These are phyloP conservation scores for Atkinsonella hypoxylon DNA, from an alignment of 2,329 filamentous ascomycete species.

Conservation along the genomic window DNA sequence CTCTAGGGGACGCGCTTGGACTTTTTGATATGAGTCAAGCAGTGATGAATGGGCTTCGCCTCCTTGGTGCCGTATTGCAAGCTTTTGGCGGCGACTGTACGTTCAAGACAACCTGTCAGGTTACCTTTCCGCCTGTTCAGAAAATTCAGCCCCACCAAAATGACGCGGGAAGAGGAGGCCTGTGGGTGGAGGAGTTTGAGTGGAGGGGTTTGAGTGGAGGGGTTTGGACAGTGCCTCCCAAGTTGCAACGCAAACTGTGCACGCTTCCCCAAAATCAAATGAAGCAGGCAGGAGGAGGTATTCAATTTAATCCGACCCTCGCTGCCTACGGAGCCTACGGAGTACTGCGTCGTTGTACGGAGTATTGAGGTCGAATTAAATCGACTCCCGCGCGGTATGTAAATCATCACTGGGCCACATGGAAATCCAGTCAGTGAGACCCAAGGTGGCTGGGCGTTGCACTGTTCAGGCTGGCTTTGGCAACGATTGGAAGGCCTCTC, in stretches of 20 bases:
- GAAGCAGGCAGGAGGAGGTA: neutral
- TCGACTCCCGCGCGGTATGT: no score
- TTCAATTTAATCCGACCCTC: no score
- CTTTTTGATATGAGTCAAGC: neutral
- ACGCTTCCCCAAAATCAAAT: neutral
- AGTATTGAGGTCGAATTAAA: no score
- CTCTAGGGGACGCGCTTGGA: neutral
- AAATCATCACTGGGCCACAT: no score
- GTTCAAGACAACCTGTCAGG: neutral
- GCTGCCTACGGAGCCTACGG: no score
- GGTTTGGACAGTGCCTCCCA: conserved; percentile 9
- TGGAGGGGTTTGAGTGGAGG: conserved; percentile 11
- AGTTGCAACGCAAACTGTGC: neutral
- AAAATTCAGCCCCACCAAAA: conserved; percentile 30
- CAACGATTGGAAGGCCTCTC: no score
- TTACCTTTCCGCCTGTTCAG: conserved; percentile 15
- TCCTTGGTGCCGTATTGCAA: neutral
- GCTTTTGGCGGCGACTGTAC: conserved; percentile 3
- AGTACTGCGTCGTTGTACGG: no score
- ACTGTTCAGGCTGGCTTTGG: no score
- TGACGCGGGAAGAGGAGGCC: conserved; percentile 17
- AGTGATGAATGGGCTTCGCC: neutral
- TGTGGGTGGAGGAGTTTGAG: conserved; percentile 13
- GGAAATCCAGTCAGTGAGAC: no score
- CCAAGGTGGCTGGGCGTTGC: no score